phyloP scores from a whole-genome alignment of 192 early-diverging fungal species.

The Coemansia sp. region DNA sequence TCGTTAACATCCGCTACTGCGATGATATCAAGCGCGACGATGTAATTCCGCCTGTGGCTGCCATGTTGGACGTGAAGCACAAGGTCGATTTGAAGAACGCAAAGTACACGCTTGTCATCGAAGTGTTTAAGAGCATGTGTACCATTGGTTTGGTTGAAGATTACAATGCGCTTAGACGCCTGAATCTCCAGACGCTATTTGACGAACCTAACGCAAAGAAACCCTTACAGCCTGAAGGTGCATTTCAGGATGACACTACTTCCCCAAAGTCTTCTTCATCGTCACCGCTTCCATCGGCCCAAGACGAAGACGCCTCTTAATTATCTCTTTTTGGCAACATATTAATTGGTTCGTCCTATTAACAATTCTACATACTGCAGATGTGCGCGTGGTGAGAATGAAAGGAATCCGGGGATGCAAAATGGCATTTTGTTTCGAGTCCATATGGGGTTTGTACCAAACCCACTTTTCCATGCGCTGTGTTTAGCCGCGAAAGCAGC shows the following conservation, averaged over 20 bases:
- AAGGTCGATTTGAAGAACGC: conserved; percentile 54
- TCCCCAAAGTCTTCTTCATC: not conserved
- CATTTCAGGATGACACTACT: not conserved
- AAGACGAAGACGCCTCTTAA: not conserved
- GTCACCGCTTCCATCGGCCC: not conserved
- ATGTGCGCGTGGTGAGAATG: not conserved
- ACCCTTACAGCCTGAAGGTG: not conserved
- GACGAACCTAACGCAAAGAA: conserved; percentile 23
- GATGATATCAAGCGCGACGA: conserved; percentile 50
- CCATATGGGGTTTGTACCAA: not conserved
- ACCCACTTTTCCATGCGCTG: not conserved
- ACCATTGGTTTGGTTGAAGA: conserved; percentile 45
- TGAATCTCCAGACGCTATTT: conserved; percentile 51
- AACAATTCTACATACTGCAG: not conserved
- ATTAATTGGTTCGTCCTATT: not conserved
- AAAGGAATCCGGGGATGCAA: not conserved
- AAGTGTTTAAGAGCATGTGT: conserved; percentile 55
- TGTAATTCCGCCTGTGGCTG: conserved; percentile 49
- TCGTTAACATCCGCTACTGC: conserved; percentile 53
- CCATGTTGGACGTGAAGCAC: conserved; percentile 51
- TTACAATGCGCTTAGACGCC: conserved; percentile 42
- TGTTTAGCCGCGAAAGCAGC: not conserved
- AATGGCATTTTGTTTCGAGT: not conserved
- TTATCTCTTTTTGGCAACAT: not conserved
- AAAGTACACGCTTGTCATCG: conserved; percentile 49